Evolutionary conservation across 495 filamentous ascomycete genomes (phyloP), one percentile per base, ranked within the genome.

Genomic region (Penicillium steckii): DNA sequence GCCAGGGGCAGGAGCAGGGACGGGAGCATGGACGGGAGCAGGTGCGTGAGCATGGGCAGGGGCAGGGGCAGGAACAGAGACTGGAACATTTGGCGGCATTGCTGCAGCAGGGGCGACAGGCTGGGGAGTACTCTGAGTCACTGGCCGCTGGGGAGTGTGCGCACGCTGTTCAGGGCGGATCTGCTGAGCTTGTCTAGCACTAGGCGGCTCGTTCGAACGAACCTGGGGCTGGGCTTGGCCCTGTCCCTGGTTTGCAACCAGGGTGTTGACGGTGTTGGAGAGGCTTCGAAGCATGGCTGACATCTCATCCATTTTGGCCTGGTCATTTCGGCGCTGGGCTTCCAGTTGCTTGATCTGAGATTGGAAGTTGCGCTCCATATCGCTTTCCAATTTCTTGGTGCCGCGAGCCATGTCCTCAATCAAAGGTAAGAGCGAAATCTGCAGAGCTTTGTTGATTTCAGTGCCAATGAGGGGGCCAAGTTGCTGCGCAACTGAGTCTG

Each of bases 221-320:
- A 33, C 23, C 21, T 27, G 49, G 33, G n/a, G n/a, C 15, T 37
- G 49, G 33, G n/a, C 33, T n/a, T 37, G 33, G 8, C n/a, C n/a
- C n/a, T 29, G 5, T 5, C 21, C 21, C 66, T 90, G 87, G 3
- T 80, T 76, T 4, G 80, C 73, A 8, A 84, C 82, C 80, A 96
- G 84, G 7, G 83, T 74, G 25, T 84, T 77, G 22, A 97, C 78
- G 8, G 85, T 90, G 50, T 87, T 82, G 12, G 85, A 80, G 48
- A 97, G 75, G 37, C 80, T 74, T 27, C 80, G 82, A 8, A 96
- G 85, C 21, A 89, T 78, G 4, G 77, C 72, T 13, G 86, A 86
- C 53, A 98, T 80, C 56, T 92, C 83, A 41, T 96, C 89, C 51
- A 97, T 88, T 75, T 95, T 95, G 26, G 73, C 75, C 24, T 77